phyloP scores from a whole-genome alignment of 2,329 filamentous ascomycete species.

The Ramularia endophylla region DNA sequence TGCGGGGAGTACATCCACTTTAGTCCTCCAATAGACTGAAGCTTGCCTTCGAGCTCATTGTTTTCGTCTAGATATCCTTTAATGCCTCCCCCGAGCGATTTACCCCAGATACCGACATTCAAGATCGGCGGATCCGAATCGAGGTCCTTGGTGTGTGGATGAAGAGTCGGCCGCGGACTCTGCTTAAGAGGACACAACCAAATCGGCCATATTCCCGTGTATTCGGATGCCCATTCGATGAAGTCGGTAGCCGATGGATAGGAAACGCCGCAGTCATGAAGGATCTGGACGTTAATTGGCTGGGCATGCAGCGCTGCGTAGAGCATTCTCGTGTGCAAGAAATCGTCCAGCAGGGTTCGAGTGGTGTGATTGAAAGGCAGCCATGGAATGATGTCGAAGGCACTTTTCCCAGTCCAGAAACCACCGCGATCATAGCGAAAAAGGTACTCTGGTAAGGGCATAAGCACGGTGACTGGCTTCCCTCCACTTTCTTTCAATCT shows the following conservation, averaged over 20 bases:
- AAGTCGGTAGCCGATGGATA: slow-evolving; percentile 47
- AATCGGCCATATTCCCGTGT: slow-evolving; percentile 48
- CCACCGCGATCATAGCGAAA: slow-evolving; percentile 58
- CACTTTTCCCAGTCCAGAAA: slow-evolving; percentile 57
- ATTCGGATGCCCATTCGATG: slow-evolving; percentile 43
- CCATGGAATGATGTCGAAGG: slow-evolving; percentile 52
- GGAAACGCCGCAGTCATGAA: slow-evolving; percentile 58
- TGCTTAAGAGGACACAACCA: slow-evolving; percentile 51
- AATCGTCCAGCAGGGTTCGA: slow-evolving; percentile 53
- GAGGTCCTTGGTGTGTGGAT: neutral
- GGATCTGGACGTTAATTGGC: slow-evolving; percentile 49
- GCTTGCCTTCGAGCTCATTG: slow-evolving; percentile 62
- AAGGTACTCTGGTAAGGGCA: slow-evolving; percentile 48
- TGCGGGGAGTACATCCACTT: slow-evolving; percentile 89
- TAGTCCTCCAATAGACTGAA: slow-evolving; percentile 63
- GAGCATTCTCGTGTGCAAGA: slow-evolving; percentile 55
- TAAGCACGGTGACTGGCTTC: slow-evolving; percentile 13
- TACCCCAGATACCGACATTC: slow-evolving; percentile 68
- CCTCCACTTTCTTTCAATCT: neutral
- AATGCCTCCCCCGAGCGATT: slow-evolving; percentile 32
- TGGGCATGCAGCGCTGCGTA: slow-evolving; percentile 57
- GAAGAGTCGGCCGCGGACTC: slow-evolving; percentile 1
- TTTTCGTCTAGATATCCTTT: slow-evolving; percentile 40
- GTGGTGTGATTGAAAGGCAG: slow-evolving; percentile 53
- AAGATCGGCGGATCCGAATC: slow-evolving; percentile 29